phyloP scores from a whole-genome alignment of 2,329 filamentous ascomycete genomes.

The Cordyceps fumosorosea region DNA sequence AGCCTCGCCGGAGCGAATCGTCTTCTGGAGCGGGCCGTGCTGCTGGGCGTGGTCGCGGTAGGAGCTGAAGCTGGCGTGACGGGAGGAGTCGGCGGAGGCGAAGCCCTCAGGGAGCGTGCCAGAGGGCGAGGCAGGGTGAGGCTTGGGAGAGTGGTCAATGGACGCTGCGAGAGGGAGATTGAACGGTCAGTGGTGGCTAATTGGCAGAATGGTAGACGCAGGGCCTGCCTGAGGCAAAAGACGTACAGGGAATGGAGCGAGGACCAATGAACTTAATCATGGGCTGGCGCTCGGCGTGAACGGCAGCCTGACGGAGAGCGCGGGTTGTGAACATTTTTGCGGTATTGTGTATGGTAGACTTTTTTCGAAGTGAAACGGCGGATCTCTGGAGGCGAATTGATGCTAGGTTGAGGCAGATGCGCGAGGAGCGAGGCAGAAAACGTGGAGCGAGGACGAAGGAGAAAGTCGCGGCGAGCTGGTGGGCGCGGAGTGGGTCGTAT shows the following conservation, averaged over 20 bases:
- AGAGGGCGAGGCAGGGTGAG: slow-evolving; percentile 65
- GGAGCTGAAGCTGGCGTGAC: slow-evolving; percentile 60
- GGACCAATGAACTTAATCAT: slow-evolving; percentile 58
- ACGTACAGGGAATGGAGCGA: slow-evolving; percentile 51
- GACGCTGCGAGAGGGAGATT: slow-evolving; percentile 43
- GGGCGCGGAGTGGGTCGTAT: slow-evolving; percentile 1
- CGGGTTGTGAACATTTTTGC: slow-evolving; percentile 48
- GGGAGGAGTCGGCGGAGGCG: slow-evolving; percentile 30
- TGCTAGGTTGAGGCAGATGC: background rate
- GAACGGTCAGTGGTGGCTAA: background rate
- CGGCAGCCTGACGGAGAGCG: slow-evolving; percentile 51
- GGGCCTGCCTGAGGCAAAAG: background rate
- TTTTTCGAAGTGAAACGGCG: background rate
- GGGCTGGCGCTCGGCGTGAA: slow-evolving; percentile 53
- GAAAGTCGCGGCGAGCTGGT: background rate
- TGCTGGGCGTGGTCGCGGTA: slow-evolving; percentile 75
- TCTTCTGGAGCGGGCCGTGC: slow-evolving; percentile 65
- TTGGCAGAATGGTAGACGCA: background rate
- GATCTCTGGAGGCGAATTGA: background rate
- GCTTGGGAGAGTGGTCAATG: slow-evolving; percentile 65
- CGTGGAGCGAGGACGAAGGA: background rate
- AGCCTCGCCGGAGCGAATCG: slow-evolving; percentile 32
- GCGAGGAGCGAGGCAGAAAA: background rate
- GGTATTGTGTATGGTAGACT: background rate
- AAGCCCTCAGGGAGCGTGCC: slow-evolving; percentile 54